Conservation (phyloP, 768 basidiomycete species). For the Mycena filopes region DNA sequence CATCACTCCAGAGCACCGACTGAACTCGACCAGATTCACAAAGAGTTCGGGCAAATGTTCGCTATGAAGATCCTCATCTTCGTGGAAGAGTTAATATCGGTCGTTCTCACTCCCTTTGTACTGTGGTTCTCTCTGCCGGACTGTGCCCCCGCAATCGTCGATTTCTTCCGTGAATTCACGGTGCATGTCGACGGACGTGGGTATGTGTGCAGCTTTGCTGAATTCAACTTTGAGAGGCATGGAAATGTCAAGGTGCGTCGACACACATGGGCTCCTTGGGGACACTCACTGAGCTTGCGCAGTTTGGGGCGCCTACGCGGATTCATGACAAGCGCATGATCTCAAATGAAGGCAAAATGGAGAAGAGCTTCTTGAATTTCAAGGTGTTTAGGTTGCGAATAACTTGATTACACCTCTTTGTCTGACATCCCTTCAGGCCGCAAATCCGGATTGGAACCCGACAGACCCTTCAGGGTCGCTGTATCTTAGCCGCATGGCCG, state of each 20-base stretch:
- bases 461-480: constrained; percentile 90
- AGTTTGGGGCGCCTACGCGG: constrained; percentile 88
- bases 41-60: constrained; percentile 92
- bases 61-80: constrained; percentile 93
- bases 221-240: constrained; percentile 96
- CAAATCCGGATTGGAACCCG: constrained; percentile 96
- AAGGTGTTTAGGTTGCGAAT: constrained; percentile 58
- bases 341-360: constrained; percentile 97
- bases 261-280: background rate
- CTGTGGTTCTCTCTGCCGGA: constrained; percentile 92
- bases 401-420: background rate
- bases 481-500: constrained; percentile 87
- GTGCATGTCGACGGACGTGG: constrained; percentile 97
- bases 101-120: constrained; percentile 93
- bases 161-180: constrained; percentile 98
- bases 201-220: constrained; percentile 97
- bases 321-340: constrained; percentile 79
- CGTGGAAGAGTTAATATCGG: constrained; percentile 87
- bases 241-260: constrained; percentile 85
- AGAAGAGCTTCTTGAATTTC: constrained; percentile 96
- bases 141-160: constrained; percentile 91
- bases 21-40: constrained; percentile 71
- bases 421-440: constrained; percentile 60
- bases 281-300: background rate
- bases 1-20: background rate